These are phyloP conservation scores for Cenchrus fungigraminus DNA, from an alignment of 176 grass and related monocot species.

Conservation along the genomic window DNA sequence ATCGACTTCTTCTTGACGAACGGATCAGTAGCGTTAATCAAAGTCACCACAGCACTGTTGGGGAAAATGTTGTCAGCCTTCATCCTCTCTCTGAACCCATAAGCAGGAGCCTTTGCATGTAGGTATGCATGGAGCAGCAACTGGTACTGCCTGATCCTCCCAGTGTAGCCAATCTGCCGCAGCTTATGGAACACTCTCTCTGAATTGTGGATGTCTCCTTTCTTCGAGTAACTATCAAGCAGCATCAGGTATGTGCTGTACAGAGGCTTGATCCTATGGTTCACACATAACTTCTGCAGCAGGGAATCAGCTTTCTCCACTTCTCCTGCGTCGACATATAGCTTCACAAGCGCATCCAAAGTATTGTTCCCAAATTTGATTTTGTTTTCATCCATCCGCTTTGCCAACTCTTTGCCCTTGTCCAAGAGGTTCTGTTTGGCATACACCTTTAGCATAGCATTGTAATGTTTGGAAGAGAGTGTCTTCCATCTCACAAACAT, in stretches of 20 bases:
- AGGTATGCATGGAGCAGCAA: constrained; percentile 71
- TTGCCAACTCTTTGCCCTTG: constrained; percentile 67
- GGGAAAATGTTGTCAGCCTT: constrained; percentile 84
- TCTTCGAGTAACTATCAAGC: constrained; percentile 63
- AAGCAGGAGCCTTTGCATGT: constrained; percentile 60
- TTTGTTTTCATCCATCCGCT: constrained; percentile 54
- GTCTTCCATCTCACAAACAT: constrained; percentile 33
- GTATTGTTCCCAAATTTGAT: constrained; percentile 38
- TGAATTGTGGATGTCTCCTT: constrained; percentile 66
- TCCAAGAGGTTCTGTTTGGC: constrained; percentile 54
- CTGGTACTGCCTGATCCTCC: constrained; percentile 72
- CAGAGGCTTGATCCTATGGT: constrained; percentile 50
- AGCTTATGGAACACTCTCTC: constrained; percentile 75
- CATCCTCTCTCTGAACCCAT: constrained; percentile 89
- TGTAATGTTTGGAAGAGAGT: constrained; percentile 43
- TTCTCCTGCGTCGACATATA: constrained; percentile 58
- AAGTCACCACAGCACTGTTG: constrained; percentile 43
- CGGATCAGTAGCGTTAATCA: constrained; percentile 59
- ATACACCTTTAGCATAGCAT: constrained; percentile 66
- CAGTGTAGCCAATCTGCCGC: constrained; percentile 56
- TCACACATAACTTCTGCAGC: constrained; percentile 49
- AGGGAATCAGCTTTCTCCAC: constrained; percentile 63
- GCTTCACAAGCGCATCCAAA: constrained; percentile 65
- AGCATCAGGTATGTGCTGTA: constrained; percentile 58
- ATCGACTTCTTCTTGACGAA: constrained; percentile 56